phyloP scores from a whole-genome alignment of 2,329 filamentous ascomycete species.

The Exophiala spinifera region DNA sequence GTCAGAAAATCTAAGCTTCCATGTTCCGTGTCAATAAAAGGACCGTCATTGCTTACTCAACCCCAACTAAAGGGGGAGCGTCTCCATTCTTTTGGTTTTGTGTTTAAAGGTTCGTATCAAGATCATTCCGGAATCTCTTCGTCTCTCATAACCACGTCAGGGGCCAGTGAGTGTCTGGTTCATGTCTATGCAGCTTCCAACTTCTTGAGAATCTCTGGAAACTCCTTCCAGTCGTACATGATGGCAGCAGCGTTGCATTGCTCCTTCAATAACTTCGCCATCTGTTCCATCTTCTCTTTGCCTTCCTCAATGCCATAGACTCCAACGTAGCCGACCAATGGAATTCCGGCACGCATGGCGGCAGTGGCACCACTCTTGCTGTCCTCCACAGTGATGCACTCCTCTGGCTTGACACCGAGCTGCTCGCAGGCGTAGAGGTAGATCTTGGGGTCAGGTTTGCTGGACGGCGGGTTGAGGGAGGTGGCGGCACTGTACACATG shows the following conservation, averaged over 20 bases:
- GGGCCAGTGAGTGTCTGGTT: not conserved
- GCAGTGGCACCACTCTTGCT: slow-evolving; percentile 82
- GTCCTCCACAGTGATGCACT: slow-evolving; percentile 83
- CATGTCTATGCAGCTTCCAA: slow-evolving; percentile 37
- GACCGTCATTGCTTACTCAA: no score
- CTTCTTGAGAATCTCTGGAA: slow-evolving; percentile 43
- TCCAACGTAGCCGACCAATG: slow-evolving; percentile 80
- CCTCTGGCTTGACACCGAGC: slow-evolving; percentile 67
- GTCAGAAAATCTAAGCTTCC: no score
- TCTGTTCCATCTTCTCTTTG: slow-evolving; percentile 69
- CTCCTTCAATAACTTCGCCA: slow-evolving; percentile 63
- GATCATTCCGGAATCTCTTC: slow-evolving; percentile 1
- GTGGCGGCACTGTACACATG: slow-evolving; percentile 81
- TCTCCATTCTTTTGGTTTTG: no score
- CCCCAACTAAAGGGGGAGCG: no score
- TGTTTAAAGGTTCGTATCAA: not conserved
- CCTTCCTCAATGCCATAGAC: slow-evolving; percentile 65
- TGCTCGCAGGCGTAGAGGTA: slow-evolving; percentile 76
- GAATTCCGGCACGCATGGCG: slow-evolving; percentile 73
- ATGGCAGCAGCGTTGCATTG: slow-evolving; percentile 45
- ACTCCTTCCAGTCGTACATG: slow-evolving; percentile 54
- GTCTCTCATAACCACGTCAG: not conserved
- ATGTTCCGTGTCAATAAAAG: no score
- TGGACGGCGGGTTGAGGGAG: slow-evolving; percentile 73
- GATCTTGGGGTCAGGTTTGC: slow-evolving; percentile 90